phyloP scores from a whole-genome alignment of 2,329 filamentous ascomycete genomes.

The Trichophyton rubrum region DNA sequence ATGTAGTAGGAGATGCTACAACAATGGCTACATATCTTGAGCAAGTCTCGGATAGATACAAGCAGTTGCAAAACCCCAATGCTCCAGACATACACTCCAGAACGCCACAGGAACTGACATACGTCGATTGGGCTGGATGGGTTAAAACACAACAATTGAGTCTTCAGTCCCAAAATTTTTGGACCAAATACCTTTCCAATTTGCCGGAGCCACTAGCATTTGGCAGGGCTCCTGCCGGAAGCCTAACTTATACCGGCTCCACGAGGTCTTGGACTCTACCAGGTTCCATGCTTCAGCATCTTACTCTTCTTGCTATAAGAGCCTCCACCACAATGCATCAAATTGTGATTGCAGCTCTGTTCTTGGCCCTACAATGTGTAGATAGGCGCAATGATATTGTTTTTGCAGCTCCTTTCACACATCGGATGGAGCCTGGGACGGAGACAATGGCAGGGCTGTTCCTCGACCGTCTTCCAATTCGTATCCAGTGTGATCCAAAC shows the following conservation, averaged over 20 bases:
- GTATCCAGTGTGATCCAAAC: not conserved
- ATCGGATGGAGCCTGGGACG: constrained; percentile 1
- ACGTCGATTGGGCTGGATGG: not conserved
- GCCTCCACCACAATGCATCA: not conserved
- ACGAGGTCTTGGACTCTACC: not conserved
- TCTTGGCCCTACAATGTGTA: not conserved
- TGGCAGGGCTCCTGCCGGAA: not conserved
- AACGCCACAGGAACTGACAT: not conserved
- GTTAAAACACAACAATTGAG: not conserved
- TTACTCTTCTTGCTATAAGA: not conserved
- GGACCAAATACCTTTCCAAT: not conserved
- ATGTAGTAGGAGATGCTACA: constrained; percentile 1
- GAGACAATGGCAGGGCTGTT: not conserved
- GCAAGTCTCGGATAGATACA: not conserved
- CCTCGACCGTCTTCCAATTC: constrained; percentile 8
- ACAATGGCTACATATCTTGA: not conserved
- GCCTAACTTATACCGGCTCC: not conserved
- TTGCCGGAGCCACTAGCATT: not conserved
- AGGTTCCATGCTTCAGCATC: not conserved
- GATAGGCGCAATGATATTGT: not conserved
- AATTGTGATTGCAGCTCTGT: not conserved
- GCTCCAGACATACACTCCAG: not conserved
- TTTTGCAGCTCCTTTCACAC: constrained; percentile 1
- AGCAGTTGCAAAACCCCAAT: not conserved
- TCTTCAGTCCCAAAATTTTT: not conserved